Base-by-base conservation (phyloP, 2,329 filamentous ascomycete genomes). In the Fusarium sp. region DNA sequence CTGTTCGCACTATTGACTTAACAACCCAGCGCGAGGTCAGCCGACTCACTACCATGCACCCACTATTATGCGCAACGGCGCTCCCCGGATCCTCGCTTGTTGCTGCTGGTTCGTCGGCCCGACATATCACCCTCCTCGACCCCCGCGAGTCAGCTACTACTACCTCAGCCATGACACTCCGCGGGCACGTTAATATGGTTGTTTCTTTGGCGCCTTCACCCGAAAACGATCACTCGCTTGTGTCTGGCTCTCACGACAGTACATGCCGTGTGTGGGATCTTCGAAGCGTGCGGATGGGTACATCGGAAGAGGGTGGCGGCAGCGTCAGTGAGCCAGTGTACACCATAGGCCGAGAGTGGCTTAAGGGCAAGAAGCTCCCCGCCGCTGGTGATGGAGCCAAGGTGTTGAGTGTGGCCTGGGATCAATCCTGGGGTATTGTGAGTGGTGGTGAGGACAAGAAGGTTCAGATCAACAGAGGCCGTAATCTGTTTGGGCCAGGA, bases 251-350 rank as follows among this genome's bases (percentile, higher is more conserved):
- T 51, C 94, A 97, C 82, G 96, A 99, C 82, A 95, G 96, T 39
- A 98, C 94, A 3, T 96, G 94, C 79, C 90, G 95, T 58, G 91
- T 99, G 55, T 99, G 96, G 96, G 96, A 99, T 85, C 88, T 98
- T 74, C 88, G 96, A 62, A 92, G 90, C 78, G 90, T 89, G 60
- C 87, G 90, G 81, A 87, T 85, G 24, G 88, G 86, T 14, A 87
- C 86, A 6, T 85, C 90, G 77, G 84, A 91, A 80, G 89, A 91
- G 81, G 85, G 91, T 78, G 85, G 90, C 79, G 84, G 89, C 81
- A 84, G 89, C 87, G 80, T 95, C 83, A 82, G 94, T 89, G 86
- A 96, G 88, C 82, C 91, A 86, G 84, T 97, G 85, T 90, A 94
- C 87, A 81, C 90, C 31, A 92, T 98, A 73, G 89, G 92, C 66